Conservation (phyloP, 208 protist species). For the Borovskyia barvae region DNA sequence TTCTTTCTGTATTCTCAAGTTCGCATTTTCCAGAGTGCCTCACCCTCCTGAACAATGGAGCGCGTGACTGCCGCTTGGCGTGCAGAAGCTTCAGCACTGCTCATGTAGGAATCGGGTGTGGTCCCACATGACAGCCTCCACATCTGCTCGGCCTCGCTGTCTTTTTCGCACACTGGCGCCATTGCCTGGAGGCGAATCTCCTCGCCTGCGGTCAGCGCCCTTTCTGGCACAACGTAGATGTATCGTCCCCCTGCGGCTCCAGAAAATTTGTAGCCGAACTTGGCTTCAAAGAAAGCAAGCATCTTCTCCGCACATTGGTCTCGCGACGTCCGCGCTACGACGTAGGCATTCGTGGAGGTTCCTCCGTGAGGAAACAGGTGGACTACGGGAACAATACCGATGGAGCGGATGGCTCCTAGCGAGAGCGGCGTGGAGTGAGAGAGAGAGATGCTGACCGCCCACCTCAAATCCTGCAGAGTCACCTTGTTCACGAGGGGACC, state of each 20-base stretch:
- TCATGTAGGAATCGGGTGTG: conserved; percentile 60
- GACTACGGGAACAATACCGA: conserved; percentile 85
- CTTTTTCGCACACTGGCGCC: conserved; percentile 83
- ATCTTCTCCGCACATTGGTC: conserved; percentile 41
- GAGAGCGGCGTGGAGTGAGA: conserved; percentile 86
- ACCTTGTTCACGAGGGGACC: conserved; percentile 89
- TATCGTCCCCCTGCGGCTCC: conserved; percentile 39
- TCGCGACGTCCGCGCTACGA: conserved; percentile 62
- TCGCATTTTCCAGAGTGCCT: conserved; percentile 25
- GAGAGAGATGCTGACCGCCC: conserved; percentile 82
- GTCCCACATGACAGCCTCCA: conserved; percentile 82
- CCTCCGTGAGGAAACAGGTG: conserved; percentile 88
- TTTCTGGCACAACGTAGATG: conserved; percentile 75
- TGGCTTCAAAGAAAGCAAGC: conserved; percentile 42
- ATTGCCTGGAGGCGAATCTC: conserved; percentile 81
- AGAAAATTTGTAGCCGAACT: conserved; percentile 62
- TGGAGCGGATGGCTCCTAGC: conserved; percentile 62
- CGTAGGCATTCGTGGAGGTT: conserved; percentile 57
- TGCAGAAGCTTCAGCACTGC: conserved; percentile 41
- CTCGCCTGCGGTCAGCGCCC: conserved; percentile 57
- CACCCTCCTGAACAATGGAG: conserved; percentile 46
- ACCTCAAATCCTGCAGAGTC: conserved; percentile 67
- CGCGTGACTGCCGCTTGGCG: conserved; percentile 44
- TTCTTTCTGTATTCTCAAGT: no score
- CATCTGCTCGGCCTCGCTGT: conserved; percentile 80